Base-by-base conservation (phyloP, 2,329 filamentous ascomycete genomes). In the Stachybotrys chartarum region DNA sequence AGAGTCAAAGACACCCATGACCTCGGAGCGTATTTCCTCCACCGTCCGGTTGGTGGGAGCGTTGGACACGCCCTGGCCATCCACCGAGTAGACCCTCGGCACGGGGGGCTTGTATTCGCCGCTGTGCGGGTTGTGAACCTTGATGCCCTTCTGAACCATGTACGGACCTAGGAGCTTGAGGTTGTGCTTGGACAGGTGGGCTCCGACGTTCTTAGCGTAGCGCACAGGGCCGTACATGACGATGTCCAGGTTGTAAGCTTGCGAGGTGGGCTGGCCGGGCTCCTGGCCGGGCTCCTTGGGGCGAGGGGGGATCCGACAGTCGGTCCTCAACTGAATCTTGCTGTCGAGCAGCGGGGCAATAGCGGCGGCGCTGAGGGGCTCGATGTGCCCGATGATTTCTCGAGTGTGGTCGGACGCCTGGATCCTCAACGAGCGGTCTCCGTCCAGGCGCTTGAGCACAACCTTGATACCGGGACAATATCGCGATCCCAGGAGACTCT, bases 1-100 rank as follows among this genome's bases (percentile, higher is more conserved):
- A 7, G 86, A 87, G 72, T 97, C 91, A 64, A 99, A 96, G 67
- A 97, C 90, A 47, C 84, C 85, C 69, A 90, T 82, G 24, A 96
- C 88, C 56, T 96, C 91, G 59, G 84, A 86, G 10, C 88, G 87
- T 57, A 96, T 87, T 70, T 97, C 91, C 63, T 97, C 93, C 0
- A 86, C 85, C 0, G 90, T 93, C 35, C 90, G 82, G 51, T 68
- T 71, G 44, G 72, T 69, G 3, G 72, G 58, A 6, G 70, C 64
- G 42, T 61, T 64, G n/a, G 60, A 57, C 52, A 60, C 63, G 16
- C 58, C 58, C 55, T 68, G 59, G 55, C 63, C 59, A 55, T 63
- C 67, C 59, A 60, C 68, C 10, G 67, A 56, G 48, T 72, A 73
- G 14, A 66, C 64, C 45, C 67, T 66, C 7, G 69, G 64, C 3